Conservation (phyloP, 2,329 filamentous ascomycete genomes). For the Colletotrichum filicis region DNA sequence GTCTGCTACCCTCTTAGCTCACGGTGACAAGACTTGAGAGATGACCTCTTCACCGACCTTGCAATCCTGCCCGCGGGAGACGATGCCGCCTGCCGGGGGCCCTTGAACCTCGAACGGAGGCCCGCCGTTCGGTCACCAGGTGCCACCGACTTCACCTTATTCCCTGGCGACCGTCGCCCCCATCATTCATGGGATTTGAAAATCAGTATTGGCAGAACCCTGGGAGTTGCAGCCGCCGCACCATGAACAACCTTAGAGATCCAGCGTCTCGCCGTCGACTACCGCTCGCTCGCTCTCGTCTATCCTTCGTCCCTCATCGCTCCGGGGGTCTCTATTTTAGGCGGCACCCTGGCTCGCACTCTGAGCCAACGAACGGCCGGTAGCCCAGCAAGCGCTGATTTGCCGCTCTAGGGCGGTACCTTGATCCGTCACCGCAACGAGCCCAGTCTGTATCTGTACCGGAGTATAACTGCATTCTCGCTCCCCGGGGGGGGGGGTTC, state of each 20-base stretch:
- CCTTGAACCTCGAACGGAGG: background rate
- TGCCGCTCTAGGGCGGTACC: constrained; percentile 8
- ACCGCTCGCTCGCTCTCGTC: background rate
- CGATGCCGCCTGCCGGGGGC: constrained; percentile 20
- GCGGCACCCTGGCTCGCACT: constrained; percentile 17
- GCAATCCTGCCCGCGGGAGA: constrained; percentile 16
- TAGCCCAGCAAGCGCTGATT: constrained; percentile 15
- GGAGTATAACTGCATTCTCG: constrained; percentile 5
- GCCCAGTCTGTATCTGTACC: constrained; percentile 3
- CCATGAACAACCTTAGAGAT: background rate
- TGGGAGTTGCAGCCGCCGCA: background rate
- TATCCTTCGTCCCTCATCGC: background rate
- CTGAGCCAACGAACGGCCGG: constrained; percentile 14
- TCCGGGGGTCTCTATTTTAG: constrained; percentile 22
- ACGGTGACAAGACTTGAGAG: constrained; percentile 18
- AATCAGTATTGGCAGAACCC: background rate
- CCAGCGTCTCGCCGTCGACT: constrained; percentile 25
- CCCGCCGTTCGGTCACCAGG: constrained; percentile 4
- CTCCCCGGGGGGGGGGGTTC: background rate
- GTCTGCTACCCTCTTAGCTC: constrained; percentile 16
- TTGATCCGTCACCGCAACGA: constrained; percentile 21
- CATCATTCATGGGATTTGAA: background rate
- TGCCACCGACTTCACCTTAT: constrained; percentile 10
- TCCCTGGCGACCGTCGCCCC: background rate
- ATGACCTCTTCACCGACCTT: constrained; percentile 37